Percentiles rank a stretch among this genome's conserved stretches.
These are phyloP conservation scores for Aspergillus nanangensis DNA, from an alignment of 495 filamentous ascomycete genomes.

Conservation along the genomic window DNA sequence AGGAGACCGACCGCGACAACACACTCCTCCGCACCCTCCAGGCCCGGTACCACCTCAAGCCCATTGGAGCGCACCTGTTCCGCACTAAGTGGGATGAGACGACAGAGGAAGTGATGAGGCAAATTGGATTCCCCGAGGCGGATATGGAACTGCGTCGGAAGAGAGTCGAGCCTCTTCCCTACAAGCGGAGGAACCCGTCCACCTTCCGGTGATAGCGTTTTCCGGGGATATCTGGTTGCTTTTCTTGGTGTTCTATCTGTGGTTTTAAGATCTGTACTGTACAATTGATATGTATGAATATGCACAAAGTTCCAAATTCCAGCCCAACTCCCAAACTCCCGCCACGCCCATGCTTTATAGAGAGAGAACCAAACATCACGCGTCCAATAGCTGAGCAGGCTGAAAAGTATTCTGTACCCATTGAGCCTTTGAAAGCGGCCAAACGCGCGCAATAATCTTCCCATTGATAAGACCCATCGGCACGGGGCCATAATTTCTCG, in stretches of 20 bases:
- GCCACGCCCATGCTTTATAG: slow-evolving; percentile 1
- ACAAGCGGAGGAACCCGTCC: slow-evolving; percentile 50
- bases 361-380: too few species aligned
- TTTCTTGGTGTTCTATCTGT: slow-evolving; percentile 13
- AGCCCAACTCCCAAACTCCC: slow-evolving; percentile 11
- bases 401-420: slow-evolving; percentile 50
- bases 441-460: slow-evolving; percentile 69
- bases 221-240: slow-evolving; percentile 14
- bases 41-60: slow-evolving; percentile 58
- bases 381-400: slow-evolving; percentile 27
- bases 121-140: slow-evolving; percentile 66
- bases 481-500: slow-evolving; percentile 77
- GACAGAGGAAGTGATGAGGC: slow-evolving; percentile 79
- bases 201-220: slow-evolving; percentile 31
- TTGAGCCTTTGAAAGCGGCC: slow-evolving; percentile 46
- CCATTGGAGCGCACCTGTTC: slow-evolving; percentile 84
- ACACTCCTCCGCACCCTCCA: slow-evolving; percentile 71
- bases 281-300: slow-evolving; percentile 48
- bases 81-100: slow-evolving; percentile 83
- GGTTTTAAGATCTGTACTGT: slow-evolving; percentile 39
- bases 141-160: slow-evolving; percentile 82
- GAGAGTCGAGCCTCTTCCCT: slow-evolving; percentile 54
- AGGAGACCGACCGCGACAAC: slow-evolving; percentile 50
- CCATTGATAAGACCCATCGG: slow-evolving; percentile 81
- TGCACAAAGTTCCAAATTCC: slow-evolving; percentile 27